Evolutionary conservation across 1,139 yeast species (phyloP), one percentile per base, ranked within the genome.

Genomic region (Williopsis jadinii): DNA sequence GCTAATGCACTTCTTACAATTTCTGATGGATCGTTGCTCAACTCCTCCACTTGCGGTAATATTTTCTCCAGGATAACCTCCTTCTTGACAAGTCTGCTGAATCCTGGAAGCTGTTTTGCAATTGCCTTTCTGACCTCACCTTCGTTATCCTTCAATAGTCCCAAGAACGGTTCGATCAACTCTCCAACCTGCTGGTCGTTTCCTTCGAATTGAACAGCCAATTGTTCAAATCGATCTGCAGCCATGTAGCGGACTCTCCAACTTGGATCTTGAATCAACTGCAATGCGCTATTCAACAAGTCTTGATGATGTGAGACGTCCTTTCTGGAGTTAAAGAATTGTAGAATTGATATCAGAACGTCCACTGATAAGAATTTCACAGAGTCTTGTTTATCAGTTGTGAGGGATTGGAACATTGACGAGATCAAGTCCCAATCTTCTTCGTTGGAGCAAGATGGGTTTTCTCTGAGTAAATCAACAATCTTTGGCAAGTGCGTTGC

Each of bases 231-330:
- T 56, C 88, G 75, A 61, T 90, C 97, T 27, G 97, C 97, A 27
- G 95, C 95, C 77, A 95, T 88, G 66, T 92, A 94, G 57, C 98
- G 78, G 43, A 94, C 97, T 63, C 98, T 82, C 99, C 99, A 94
- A 56, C 95, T 84, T 64, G 87, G 90, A 66, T 94, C 98, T 50
- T 73, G 75, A 48, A 86, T 81, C 51, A 94, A 73, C 51, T 79
- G 77, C 48, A 83, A 71, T 4, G 87, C 71, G 43, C 77, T 73
- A 40, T 71, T 68, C 49, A 83, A 70, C 47, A 83, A 70, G 52
- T 80, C 84, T 34, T 75, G 68, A 52, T 77, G 73, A 60, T 80
- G 84, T 27, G 78, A 65, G 34, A 61, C 62, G 53, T 82, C 86
- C 43, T 73, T 63, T 47, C 74, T 73, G 15, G 66, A 63, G 53